phyloP scores from a whole-genome alignment of 345 rosid species.

The Acer campestre region DNA sequence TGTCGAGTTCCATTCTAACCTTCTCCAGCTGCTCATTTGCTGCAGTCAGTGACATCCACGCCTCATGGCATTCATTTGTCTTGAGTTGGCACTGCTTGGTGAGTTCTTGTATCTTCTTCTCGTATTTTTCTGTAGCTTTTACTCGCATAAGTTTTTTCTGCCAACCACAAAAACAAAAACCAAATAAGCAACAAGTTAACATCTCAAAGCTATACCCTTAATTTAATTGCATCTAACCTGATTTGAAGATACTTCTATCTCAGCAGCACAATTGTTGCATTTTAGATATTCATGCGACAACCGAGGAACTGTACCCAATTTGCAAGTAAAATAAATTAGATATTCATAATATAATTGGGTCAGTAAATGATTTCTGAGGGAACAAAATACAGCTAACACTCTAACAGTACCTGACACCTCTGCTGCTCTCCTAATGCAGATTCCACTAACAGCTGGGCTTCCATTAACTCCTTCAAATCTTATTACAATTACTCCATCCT shows the following conservation, averaged over 20 bases:
- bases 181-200: slow-evolving; percentile 22
- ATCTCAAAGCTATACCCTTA: slow-evolving; percentile 17
- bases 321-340: slow-evolving; percentile 17
- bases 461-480: slow-evolving; percentile 80
- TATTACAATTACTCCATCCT: slow-evolving; percentile 56
- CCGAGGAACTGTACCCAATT: slow-evolving; percentile 45
- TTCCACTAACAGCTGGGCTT: slow-evolving; percentile 77
- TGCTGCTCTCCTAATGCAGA: slow-evolving; percentile 80
- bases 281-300: slow-evolving; percentile 57
- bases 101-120: slow-evolving; percentile 85
- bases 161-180: slow-evolving; percentile 26
- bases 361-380: slow-evolving; percentile 6
- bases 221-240: slow-evolving; percentile 49
- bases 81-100: slow-evolving; percentile 61
- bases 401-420: slow-evolving; percentile 46
- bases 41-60: slow-evolving; percentile 92
- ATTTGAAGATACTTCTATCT: slow-evolving; percentile 70
- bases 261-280: slow-evolving; percentile 71
- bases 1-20: slow-evolving; percentile 90
- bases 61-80: slow-evolving; percentile 93
- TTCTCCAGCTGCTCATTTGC: slow-evolving; percentile 82
- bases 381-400: slow-evolving; percentile 8
- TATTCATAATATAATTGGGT: neutral
- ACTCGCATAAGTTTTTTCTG: slow-evolving; percentile 80
- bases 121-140: slow-evolving; percentile 77